Percentiles rank a stretch among this genome's conserved stretches.
phyloP scores from a whole-genome alignment of 2,329 filamentous ascomycete species.

The Colletotrichum sansevieriae region DNA sequence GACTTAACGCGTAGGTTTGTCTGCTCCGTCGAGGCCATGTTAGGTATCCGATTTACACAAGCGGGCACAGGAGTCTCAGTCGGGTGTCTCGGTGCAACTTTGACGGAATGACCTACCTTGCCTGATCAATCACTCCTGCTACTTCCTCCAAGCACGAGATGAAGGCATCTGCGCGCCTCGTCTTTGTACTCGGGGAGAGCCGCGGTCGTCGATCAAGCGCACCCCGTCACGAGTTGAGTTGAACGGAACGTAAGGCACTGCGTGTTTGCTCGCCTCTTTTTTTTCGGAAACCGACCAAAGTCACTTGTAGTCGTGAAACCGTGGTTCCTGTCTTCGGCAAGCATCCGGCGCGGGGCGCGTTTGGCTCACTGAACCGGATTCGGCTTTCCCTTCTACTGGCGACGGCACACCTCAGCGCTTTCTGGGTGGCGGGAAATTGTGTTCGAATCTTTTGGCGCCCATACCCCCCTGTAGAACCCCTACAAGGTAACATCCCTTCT shows the following conservation, averaged over 20 bases:
- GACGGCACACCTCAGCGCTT: conserved; percentile 7
- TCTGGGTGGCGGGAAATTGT: conserved; percentile 41
- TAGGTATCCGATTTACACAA: not conserved
- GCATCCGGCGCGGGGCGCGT: conserved; percentile 16
- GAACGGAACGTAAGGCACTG: not conserved
- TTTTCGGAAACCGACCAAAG: not conserved
- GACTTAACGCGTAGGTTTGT: conserved; percentile 22
- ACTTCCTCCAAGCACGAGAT: not conserved
- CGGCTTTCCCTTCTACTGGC: not conserved
- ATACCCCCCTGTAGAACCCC: not conserved
- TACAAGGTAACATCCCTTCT: conserved; percentile 30
- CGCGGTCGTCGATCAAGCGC: not conserved
- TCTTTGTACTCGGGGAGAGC: not conserved
- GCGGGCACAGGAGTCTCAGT: conserved; percentile 30
- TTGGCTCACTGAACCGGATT: conserved; percentile 22
- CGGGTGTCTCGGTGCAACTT: conserved; percentile 37
- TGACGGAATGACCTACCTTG: conserved; percentile 12
- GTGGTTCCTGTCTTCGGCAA: conserved; percentile 23
- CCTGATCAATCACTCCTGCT: not conserved
- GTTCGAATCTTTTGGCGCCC: conserved; percentile 21
- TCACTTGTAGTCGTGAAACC: conserved; percentile 15
- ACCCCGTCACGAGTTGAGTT: not conserved
- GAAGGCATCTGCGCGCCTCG: conserved; percentile 10
- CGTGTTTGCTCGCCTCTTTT: not conserved
- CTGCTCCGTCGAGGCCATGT: conserved; percentile 11